Evolutionary conservation across 2,329 filamentous ascomycete genomes (phyloP).

Genomic region (Cladosporium velox): DNA sequence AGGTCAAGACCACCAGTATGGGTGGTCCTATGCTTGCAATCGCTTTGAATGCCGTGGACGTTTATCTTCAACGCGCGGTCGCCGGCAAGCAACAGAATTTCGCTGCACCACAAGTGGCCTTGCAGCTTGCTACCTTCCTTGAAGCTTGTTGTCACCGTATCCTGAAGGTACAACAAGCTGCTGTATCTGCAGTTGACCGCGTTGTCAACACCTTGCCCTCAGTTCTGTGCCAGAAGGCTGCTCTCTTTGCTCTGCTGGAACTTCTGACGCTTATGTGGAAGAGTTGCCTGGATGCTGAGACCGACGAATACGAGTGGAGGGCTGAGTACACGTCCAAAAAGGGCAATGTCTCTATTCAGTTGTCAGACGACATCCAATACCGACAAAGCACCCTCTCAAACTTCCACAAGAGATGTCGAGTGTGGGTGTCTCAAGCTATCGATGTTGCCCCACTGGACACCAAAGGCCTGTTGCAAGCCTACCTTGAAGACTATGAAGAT

Average conservation of each 20-base stretch:
- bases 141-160: conserved; percentile 92
- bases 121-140: conserved; percentile 82
- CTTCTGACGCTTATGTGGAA: conserved; percentile 92
- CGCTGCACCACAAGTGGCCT: conserved; percentile 87
- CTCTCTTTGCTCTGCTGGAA: conserved; percentile 89
- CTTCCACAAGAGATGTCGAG: conserved; percentile 73
- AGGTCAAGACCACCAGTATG: conserved; percentile 64
- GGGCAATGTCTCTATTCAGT: conserved; percentile 77
- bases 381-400: conserved; percentile 76
- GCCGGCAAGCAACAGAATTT: conserved; percentile 72
- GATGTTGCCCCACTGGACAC: conserved; percentile 87
- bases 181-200: conserved; percentile 77
- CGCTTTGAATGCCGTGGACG: conserved; percentile 69
- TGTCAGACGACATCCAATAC: conserved; percentile 91
- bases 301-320: conserved; percentile 87
- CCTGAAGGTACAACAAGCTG: conserved; percentile 84
- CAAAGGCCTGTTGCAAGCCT: conserved; percentile 93
- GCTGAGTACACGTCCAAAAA: conserved; percentile 76
- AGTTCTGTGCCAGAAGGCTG: conserved; percentile 83
- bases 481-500: conserved; percentile 91
- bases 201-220: conserved; percentile 86
- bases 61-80: conserved; percentile 76
- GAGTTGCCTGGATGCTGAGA: conserved; percentile 90
- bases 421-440: conserved; percentile 79
- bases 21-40: conserved; percentile 65